Evolutionary conservation across 495 filamentous ascomycete species (phyloP).

Genomic region (Haplographium delicatum): DNA sequence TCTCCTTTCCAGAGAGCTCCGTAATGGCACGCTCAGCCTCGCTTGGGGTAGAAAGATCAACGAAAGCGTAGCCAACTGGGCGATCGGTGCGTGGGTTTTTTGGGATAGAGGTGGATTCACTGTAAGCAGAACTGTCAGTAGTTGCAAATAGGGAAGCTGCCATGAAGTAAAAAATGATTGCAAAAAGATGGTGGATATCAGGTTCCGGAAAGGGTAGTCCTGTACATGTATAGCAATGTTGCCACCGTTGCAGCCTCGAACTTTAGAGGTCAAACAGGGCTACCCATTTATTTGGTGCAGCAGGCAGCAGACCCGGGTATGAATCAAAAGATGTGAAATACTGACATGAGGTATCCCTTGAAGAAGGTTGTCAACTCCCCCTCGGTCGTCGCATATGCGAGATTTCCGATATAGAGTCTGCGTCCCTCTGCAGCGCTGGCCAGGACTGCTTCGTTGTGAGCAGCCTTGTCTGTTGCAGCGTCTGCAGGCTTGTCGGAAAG

Average conservation of each 20-base stretch:
- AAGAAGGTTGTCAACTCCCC: conserved; percentile 99
- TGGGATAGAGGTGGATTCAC: conserved; percentile 96
- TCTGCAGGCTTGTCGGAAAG: conserved; percentile 53
- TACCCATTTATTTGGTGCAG: too few species aligned
- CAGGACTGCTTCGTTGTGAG: conserved; percentile 80
- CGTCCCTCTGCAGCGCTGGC: conserved; percentile 97
- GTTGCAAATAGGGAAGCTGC: background rate
- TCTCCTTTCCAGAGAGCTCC: conserved; percentile 92
- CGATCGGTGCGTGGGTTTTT: conserved; percentile 98
- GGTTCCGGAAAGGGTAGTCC: background rate
- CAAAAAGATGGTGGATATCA: background rate
- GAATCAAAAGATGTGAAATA: conserved; percentile 26
- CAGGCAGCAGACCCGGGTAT: too few species aligned
- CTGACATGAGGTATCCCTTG: conserved; percentile 96
- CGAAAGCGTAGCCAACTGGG: conserved; percentile 97
- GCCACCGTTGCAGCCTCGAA: conserved; percentile 3
- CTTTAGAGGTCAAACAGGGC: too few species aligned
- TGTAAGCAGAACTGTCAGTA: conserved; percentile 31
- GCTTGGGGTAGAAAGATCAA: conserved; percentile 87
- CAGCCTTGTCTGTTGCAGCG: conserved; percentile 38
- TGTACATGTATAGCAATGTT: conserved; percentile 3
- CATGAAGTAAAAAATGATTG: background rate
- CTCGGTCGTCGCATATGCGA: conserved; percentile 99
- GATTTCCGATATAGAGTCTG: conserved; percentile 98
- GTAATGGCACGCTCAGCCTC: conserved; percentile 93